phyloP scores from a whole-genome alignment of 2,329 filamentous ascomycete genomes.

The Bisporella sp. region DNA sequence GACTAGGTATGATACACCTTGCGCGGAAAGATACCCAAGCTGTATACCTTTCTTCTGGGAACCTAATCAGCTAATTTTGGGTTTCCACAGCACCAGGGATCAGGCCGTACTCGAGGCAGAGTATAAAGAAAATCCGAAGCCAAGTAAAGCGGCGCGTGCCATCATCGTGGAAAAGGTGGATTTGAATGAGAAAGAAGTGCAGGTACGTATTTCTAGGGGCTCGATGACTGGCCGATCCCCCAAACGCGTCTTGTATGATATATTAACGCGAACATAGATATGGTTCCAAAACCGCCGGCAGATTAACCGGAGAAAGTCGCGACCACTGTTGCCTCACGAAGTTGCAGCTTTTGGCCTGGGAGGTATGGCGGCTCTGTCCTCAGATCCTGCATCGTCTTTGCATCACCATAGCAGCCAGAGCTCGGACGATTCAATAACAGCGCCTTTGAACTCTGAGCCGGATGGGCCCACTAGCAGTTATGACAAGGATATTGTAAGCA shows the following conservation, averaged over 20 bases:
- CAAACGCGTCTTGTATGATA: conserved; percentile 1
- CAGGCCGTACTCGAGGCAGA: conserved; percentile 82
- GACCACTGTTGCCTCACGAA: conserved; percentile 73
- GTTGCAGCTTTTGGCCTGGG: conserved; percentile 55
- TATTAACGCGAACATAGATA: conserved; percentile 51
- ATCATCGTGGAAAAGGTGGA: conserved; percentile 74
- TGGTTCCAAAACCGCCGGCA: conserved; percentile 97
- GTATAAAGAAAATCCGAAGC: conserved; percentile 79
- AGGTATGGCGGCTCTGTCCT: conserved; percentile 23
- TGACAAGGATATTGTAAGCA: too few relatives aligned
- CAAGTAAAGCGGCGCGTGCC: conserved; percentile 80
- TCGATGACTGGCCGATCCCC: not conserved
- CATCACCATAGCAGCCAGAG: conserved; percentile 1
- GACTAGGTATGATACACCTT: conserved; percentile 44
- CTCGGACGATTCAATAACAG: conserved; percentile 6
- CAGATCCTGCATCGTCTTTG: conserved; percentile 17
- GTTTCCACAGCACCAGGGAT: conserved; percentile 65
- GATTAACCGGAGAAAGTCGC: conserved; percentile 83
- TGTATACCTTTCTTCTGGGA: too few relatives aligned
- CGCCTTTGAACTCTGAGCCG: conserved; percentile 2
- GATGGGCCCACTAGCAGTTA: not conserved
- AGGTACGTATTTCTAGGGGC: conserved; percentile 53
- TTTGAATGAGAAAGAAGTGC: conserved; percentile 91
- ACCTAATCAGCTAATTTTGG: too few relatives aligned
- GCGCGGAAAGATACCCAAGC: too few relatives aligned